phyloP scores from a whole-genome alignment of 768 basidiomycete species.

The Cystobasidium ongulense region DNA sequence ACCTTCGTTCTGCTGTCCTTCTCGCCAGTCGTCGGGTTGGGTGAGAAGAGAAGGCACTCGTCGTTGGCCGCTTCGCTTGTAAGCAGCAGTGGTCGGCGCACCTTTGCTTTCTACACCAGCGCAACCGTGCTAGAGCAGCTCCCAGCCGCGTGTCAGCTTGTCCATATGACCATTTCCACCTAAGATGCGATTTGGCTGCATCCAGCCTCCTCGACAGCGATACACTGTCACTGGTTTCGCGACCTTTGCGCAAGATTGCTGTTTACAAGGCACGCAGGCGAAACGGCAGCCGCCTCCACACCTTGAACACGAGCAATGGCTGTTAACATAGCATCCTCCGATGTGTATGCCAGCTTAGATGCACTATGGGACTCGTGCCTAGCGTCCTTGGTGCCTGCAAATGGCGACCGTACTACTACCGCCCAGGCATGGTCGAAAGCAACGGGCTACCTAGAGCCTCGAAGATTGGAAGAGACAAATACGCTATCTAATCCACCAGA shows the following conservation, averaged over 20 bases:
- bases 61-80: background rate
- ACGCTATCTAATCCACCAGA: background rate
- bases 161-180: too few relatives aligned
- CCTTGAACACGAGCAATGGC: background rate
- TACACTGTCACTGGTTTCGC: too few relatives aligned
- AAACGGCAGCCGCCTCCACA: background rate
- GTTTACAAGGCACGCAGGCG: background rate
- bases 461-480: background rate
- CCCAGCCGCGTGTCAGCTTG: too few relatives aligned
- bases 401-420: background rate
- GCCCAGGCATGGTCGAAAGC: background rate
- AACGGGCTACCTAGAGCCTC: conserved; percentile 13
- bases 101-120: background rate
- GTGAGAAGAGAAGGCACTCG: background rate
- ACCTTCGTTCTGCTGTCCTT: background rate
- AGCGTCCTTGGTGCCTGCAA: background rate
- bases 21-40: background rate
- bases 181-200: too few relatives aligned
- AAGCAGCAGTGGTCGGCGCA: background rate
- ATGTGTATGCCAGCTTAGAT: background rate
- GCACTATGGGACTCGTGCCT: background rate
- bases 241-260: too few relatives aligned
- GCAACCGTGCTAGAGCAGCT: background rate
- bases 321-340: too few relatives aligned
- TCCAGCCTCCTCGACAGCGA: too few relatives aligned